These are phyloP conservation scores for Prunella vulgaris DNA, from an alignment of 257 asterid species.

Conservation along the genomic window DNA sequence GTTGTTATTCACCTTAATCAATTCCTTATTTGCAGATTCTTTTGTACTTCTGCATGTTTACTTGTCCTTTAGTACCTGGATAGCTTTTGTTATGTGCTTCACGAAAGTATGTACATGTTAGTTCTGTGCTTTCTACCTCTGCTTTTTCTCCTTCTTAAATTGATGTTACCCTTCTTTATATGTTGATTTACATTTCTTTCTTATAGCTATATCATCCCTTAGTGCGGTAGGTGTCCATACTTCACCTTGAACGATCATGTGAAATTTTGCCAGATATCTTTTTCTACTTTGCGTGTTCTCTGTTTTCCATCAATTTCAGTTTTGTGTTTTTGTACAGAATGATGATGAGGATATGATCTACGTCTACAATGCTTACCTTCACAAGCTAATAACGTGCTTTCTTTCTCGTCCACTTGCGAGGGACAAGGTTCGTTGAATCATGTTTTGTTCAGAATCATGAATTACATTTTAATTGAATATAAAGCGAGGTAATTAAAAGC, in stretches of 20 bases:
- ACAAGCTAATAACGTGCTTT: slow-evolving; percentile 82
- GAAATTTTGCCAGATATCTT: slow-evolving; percentile 7
- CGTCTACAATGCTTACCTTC: slow-evolving; percentile 88
- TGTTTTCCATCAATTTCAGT: slow-evolving; percentile 19
- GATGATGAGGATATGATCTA: slow-evolving; percentile 90
- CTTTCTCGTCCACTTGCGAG: slow-evolving; percentile 82
- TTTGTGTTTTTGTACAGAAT: slow-evolving; percentile 52
- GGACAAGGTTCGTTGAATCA: slow-evolving; percentile 71
- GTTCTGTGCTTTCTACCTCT: background rate
- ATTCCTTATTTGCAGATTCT: background rate
- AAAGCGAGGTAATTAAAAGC: too few species aligned
- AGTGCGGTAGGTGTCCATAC: background rate
- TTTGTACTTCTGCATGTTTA: background rate
- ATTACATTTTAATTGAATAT: background rate
- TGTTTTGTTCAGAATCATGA: slow-evolving; percentile 15
- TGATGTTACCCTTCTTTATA: background rate
- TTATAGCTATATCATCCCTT: background rate
- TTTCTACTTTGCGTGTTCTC: slow-evolving; percentile 18
- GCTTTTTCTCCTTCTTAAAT: background rate
- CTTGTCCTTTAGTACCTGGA: background rate
- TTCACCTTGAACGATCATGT: background rate
- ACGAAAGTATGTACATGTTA: background rate
- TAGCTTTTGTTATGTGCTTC: background rate
- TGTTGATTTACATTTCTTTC: slow-evolving; percentile 2
- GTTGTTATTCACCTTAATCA: background rate